Evolutionary conservation across 2,329 filamentous ascomycete species (phyloP), one percentile per base, ranked within the genome.

Genomic region (Davidsoniella virescens): DNA sequence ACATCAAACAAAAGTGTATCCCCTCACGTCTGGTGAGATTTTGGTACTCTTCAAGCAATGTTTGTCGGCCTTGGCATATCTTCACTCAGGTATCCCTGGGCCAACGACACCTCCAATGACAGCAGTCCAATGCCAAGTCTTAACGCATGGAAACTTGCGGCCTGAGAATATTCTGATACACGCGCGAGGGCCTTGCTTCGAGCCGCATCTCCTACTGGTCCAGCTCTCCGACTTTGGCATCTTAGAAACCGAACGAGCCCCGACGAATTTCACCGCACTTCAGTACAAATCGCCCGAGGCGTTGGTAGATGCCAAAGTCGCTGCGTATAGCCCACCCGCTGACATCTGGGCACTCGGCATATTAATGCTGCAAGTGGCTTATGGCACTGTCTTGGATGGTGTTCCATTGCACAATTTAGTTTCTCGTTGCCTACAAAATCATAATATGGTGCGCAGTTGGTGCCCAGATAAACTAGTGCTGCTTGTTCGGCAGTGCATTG

Each of bases 201-300:
- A 49, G 26, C 38, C 40, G 10, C 9, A 33, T 14, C 25, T 36
- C 25, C 17, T 49, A 18, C 23, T 23, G 7, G 9, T 49, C 14
- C 47, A 49, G 47, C 47, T 49, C 3, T 49, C 47, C 10, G 47
- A 49, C 38, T 49, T 49, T 49, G 47, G 47, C 12, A 49, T 49
- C 18, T 39, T 49, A n/a, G 47, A 49, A 23, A 49, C 47, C 5
- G 16, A 20, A 23, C 39, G 47, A 14, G 38, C 40, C 4, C 29
- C 41, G 9, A 43, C 12, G 17, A 33, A 44, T n/a, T 17, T 18
- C 6, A 23, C 16, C n/a, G 29, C 40, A 8, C 23, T 33, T 8
- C 40, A 43, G 14, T 49, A 36, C 47, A 49, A 44, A 26, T 40
- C 47, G 10, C 47, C 47, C 18, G 47, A 49, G 20, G 41, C 44